Base-by-base conservation (phyloP, 108 stramenopile species). In the Fragilariopsis cylindrus region DNA sequence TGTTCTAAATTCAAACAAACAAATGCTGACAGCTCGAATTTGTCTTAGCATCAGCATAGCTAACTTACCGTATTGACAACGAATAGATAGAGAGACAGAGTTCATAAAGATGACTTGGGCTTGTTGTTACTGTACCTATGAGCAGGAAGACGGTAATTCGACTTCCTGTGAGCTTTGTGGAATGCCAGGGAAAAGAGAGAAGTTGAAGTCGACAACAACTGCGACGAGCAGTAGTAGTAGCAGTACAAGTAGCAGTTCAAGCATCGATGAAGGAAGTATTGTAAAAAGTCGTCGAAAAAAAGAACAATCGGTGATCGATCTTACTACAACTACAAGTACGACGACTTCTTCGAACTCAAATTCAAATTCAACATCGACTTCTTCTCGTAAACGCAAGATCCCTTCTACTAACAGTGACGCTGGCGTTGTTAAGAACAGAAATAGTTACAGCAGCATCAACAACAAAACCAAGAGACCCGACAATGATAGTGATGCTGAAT, bases 111-210 rank as follows among this genome's bases (percentile, higher is more conserved):
- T 80, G 79, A 60, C 42, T 41, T 83, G 82, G 82, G 16, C 70
- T 52, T 83, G 82, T 60, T 48, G 41, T 19, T 77, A 68, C 5
- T 83, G 82, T 52, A 83, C 82, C 2, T 83, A 65, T 67, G 55
- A 47, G 19, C 78, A 83, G 56, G 64, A 63, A 3, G 16, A 75
- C 11, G 57, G 62, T 63, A 52, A 30, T 47, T 41, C 65, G 15
- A 67, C 65, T 16, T 16, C 52, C 13, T 83, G 82, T 66, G 60
- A 57, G 48, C 71, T 83, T 47, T 83, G 82, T 70, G 47, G 45
- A n/a, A 81, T 65, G 55, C 69, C 64, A 15, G 60, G 65, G 15
- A 60, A 50, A 3, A 58, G 48, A 9, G 58, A 12, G 21, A 57
- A 39, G 18, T 4, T 54, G 58, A 15, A 21, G 43, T 3, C 39